Evolutionary conservation across 306 rosid species (phyloP).

Genomic region (Cicer arietinum): DNA sequence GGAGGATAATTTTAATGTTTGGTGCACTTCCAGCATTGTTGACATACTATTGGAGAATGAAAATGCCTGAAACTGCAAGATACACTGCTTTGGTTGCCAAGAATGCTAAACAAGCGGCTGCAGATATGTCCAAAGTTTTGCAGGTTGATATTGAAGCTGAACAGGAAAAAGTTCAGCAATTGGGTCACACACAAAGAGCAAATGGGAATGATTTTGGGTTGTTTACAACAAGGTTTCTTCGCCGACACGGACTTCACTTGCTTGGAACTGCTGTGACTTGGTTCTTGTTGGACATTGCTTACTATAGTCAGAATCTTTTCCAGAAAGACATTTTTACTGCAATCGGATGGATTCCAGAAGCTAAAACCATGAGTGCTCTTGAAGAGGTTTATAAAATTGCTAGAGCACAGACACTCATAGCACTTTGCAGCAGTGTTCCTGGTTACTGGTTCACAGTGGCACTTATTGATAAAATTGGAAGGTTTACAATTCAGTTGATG

Average conservation of each 20-base stretch:
- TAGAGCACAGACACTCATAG: conserved; percentile 85
- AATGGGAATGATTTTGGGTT: conserved; percentile 65
- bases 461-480: conserved; percentile 69
- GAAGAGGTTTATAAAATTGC: conserved; percentile 77
- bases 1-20: conserved; percentile 82
- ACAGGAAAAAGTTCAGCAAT: conserved; percentile 43
- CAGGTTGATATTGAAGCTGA: conserved; percentile 68
- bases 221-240: conserved; percentile 59
- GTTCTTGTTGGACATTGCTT: conserved; percentile 86
- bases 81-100: conserved; percentile 92
- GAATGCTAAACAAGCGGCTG: conserved; percentile 71
- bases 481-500: conserved; percentile 73
- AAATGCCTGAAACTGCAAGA: conserved; percentile 94
- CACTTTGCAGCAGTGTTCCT: conserved; percentile 86
- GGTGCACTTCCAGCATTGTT: conserved; percentile 83
- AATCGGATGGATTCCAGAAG: conserved; percentile 82
- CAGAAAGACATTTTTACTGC: conserved; percentile 90
- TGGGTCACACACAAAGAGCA: background rate
- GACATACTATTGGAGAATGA: conserved; percentile 83
- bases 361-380: conserved; percentile 78
- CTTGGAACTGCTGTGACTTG: conserved; percentile 79
- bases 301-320: conserved; percentile 87
- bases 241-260: conserved; percentile 78
- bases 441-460: conserved; percentile 95
- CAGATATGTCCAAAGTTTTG: conserved; percentile 80